Conservation (phyloP, 176 grass and related monocot species). For the Musa schizocarpa region DNA sequence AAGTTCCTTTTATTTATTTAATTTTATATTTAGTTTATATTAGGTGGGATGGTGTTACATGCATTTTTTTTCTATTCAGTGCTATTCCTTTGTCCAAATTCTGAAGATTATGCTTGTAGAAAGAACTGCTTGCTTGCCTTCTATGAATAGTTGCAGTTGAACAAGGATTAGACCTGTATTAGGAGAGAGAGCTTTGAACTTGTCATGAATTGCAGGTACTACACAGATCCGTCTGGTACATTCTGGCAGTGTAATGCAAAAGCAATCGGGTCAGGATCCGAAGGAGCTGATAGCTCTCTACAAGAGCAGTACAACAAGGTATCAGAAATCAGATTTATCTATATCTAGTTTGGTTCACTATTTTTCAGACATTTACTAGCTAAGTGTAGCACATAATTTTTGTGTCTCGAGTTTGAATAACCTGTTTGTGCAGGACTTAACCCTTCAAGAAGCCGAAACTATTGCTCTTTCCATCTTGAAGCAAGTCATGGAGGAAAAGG, state of each 20-base stretch:
- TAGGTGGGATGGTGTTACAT: too few species aligned
- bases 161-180: too few species aligned
- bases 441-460: slow-evolving; percentile 73
- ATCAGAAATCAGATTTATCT: neutral
- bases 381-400: too few species aligned
- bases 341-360: too few species aligned
- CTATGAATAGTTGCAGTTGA: neutral
- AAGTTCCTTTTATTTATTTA: too few species aligned
- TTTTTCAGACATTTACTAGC: too few species aligned
- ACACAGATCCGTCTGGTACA: slow-evolving; percentile 91
- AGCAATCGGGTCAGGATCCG: slow-evolving; percentile 95
- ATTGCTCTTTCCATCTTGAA: slow-evolving; percentile 88
- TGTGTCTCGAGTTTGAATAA: neutral
- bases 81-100: too few species aligned
- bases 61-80: too few species aligned
- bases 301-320: slow-evolving; percentile 99
- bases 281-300: slow-evolving; percentile 97
- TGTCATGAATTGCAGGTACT: slow-evolving; percentile 44
- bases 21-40: too few species aligned
- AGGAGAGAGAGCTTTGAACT: neutral
- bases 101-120: neutral
- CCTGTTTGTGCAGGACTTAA: slow-evolving; percentile 52
- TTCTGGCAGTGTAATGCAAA: slow-evolving; percentile 99
- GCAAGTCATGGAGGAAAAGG: slow-evolving; percentile 98
- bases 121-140: neutral